phyloP scores from a whole-genome alignment of 2,329 filamentous ascomycete species.

The Xylariaceae sp. region DNA sequence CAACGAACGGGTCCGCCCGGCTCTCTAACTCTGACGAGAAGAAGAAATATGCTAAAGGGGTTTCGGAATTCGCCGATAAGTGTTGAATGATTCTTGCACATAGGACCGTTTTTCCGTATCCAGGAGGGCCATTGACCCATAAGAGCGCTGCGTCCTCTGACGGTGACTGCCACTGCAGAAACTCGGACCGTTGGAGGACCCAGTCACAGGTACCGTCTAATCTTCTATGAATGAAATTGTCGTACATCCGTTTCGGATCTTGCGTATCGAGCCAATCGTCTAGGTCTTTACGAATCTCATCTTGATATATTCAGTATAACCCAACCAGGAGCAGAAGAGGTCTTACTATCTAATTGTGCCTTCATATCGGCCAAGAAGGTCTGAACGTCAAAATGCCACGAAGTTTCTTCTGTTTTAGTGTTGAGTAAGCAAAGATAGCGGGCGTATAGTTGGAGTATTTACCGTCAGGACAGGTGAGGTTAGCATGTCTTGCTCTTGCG shows the following conservation, averaged over 20 bases:
- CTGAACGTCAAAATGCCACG: background rate
- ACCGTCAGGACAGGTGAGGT: background rate
- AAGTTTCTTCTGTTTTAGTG: background rate
- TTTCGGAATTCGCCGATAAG: background rate
- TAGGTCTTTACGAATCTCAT: background rate
- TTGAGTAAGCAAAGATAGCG: background rate
- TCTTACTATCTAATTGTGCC: conserved; percentile 8
- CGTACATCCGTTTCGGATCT: conserved; percentile 18
- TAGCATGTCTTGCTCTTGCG: background rate
- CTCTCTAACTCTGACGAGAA: conserved; percentile 39
- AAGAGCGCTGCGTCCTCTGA: conserved; percentile 27
- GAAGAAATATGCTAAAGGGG: conserved; percentile 40
- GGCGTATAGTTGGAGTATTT: background rate
- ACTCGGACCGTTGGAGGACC: conserved; percentile 30
- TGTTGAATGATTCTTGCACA: conserved; percentile 39
- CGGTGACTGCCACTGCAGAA: conserved; percentile 29
- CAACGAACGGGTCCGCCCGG: conserved; percentile 34
- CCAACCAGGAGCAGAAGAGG: too few relatives aligned
- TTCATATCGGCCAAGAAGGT: background rate
- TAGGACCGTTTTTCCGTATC: conserved; percentile 45
- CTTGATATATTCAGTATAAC: background rate
- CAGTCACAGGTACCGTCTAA: conserved; percentile 37
- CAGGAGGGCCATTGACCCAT: conserved; percentile 42
- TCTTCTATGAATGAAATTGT: conserved; percentile 28
- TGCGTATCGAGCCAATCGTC: background rate